Conservation (phyloP, 768 basidiomycete species). For the Phylloporus sp. region DNA sequence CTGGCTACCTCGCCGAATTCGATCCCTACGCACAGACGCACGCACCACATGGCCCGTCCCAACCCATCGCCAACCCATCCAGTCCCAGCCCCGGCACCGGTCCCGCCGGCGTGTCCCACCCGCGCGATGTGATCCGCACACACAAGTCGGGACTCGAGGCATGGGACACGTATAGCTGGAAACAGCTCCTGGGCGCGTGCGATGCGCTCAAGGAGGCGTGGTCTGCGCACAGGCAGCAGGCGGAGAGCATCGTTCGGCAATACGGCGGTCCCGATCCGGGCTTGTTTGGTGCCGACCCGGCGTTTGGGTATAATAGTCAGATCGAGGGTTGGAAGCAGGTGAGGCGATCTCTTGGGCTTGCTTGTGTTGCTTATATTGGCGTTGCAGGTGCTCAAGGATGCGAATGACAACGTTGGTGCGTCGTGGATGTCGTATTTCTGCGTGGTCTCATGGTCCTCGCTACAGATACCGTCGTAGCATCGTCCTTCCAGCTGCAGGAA, state of each 20-base stretch:
- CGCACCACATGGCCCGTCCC: neutral
- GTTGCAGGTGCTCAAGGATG: conserved; percentile 50
- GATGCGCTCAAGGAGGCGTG: conserved; percentile 64
- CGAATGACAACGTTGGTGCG: conserved; percentile 48
- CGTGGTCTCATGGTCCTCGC: neutral
- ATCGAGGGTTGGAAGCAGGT: conserved; percentile 55
- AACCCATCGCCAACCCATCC: neutral
- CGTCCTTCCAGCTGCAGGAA: conserved; percentile 71
- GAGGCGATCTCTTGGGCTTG: conserved; percentile 17
- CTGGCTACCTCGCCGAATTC: conserved; percentile 35
- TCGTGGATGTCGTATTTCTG: neutral
- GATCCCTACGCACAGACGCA: conserved; percentile 34
- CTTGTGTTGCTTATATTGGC: conserved; percentile 3
- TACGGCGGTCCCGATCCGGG: conserved; percentile 38
- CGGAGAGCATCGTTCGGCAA: conserved; percentile 43
- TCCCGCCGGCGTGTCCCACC: conserved; percentile 45
- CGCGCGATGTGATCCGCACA: conserved; percentile 59
- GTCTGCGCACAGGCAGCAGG: conserved; percentile 54
- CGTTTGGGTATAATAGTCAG: conserved; percentile 48
- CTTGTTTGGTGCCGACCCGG: conserved; percentile 26
- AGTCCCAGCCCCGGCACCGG: neutral
- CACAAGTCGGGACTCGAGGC: conserved; percentile 66
- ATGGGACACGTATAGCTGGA: conserved; percentile 71
- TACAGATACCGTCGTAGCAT: conserved; percentile 52
- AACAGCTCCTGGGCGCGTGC: conserved; percentile 57